Evolutionary conservation across 2,329 filamentous ascomycete species (phyloP).

Genomic region (Zasmidium citrigriseum): DNA sequence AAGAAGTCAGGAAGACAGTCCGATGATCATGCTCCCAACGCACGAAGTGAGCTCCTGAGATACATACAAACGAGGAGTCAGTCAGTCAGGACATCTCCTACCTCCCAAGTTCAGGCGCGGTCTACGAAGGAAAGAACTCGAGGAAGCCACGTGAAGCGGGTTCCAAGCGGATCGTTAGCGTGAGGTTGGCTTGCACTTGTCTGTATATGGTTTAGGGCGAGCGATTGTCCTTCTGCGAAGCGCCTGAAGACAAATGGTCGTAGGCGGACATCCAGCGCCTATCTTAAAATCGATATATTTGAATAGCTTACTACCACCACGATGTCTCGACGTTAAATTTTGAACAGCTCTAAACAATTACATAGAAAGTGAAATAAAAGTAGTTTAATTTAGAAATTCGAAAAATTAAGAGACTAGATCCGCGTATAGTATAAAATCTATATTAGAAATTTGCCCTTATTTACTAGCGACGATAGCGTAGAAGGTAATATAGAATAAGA

Average conservation of each 20-base stretch:
- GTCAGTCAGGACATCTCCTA: too few species aligned
- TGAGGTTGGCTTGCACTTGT: too few species aligned
- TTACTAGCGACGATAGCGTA: not conserved
- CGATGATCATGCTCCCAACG: too few species aligned
- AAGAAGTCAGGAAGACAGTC: too few species aligned
- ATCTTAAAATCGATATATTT: not conserved
- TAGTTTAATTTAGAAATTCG: not conserved
- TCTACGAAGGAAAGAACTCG: too few species aligned
- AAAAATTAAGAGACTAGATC: not conserved
- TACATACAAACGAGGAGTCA: too few species aligned
- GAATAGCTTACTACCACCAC: not conserved
- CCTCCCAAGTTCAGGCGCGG: too few species aligned
- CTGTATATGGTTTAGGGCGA: too few species aligned
- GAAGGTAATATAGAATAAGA: not conserved
- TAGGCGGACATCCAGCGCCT: not conserved
- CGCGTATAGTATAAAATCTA: not conserved
- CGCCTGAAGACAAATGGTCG: conserved; percentile 33
- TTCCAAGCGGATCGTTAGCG: too few species aligned
- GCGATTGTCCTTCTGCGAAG: too few species aligned
- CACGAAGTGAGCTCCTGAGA: too few species aligned
- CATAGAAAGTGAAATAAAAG: not conserved
- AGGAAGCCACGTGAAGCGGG: too few species aligned
- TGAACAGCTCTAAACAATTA: not conserved
- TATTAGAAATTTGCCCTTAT: not conserved
- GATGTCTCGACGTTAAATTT: not conserved